These are phyloP conservation scores for Theobroma grandiflorum DNA, from an alignment of 441 rosid species.

Conservation along the genomic window DNA sequence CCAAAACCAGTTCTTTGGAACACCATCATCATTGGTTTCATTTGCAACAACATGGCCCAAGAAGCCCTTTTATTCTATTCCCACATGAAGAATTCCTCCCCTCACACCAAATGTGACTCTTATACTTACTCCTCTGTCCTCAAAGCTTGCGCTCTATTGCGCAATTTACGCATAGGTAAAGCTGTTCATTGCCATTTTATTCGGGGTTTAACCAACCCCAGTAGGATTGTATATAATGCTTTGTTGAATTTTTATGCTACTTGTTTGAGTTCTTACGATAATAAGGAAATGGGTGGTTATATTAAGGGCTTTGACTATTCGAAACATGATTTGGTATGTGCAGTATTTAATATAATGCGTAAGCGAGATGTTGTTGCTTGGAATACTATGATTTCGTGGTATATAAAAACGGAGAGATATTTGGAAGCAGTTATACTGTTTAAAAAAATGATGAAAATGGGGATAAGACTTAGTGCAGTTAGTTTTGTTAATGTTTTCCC, in stretches of 20 bases:
- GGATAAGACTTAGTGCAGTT: constrained; percentile 70
- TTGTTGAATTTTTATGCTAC: constrained; percentile 79
- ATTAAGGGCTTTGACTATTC: constrained; percentile 35
- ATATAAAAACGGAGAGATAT: constrained; percentile 68
- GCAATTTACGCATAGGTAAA: constrained; percentile 58
- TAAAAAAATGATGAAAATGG: constrained; percentile 68
- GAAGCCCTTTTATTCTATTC: constrained; percentile 77
- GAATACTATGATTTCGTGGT: constrained; percentile 84
- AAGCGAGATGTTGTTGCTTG: constrained; percentile 81
- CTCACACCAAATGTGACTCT: constrained; percentile 60
- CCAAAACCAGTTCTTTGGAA: constrained; percentile 82
- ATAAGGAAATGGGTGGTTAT: constrained; percentile 33
- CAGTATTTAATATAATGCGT: constrained; percentile 67
- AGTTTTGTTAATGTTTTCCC: constrained; percentile 85
- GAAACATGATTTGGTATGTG: constrained; percentile 60
- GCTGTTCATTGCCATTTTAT: constrained; percentile 83
- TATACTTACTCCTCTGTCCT: constrained; percentile 87
- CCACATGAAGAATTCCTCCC: constrained; percentile 63
- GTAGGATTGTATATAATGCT: constrained; percentile 79
- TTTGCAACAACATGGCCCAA: constrained; percentile 74
- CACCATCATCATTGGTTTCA: constrained; percentile 81
- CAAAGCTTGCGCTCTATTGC: constrained; percentile 79
- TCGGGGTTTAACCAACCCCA: constrained; percentile 67
- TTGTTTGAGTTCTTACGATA: constrained; percentile 49
- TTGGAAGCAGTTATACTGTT: constrained; percentile 63